phyloP scores from a whole-genome alignment of 2,329 filamentous ascomycete genomes.

The Purpureocillium lavendulum region DNA sequence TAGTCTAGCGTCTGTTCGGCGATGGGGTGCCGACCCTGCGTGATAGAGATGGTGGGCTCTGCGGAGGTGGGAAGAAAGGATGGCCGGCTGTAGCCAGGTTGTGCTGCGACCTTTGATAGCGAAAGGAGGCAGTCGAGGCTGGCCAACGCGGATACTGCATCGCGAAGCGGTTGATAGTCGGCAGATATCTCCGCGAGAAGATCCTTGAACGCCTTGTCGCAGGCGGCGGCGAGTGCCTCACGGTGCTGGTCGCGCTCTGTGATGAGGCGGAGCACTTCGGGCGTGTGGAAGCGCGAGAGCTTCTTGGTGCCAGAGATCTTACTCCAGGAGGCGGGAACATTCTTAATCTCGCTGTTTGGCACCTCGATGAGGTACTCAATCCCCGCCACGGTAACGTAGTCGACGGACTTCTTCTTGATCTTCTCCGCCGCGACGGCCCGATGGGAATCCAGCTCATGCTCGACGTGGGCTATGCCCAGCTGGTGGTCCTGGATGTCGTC shows the following conservation, averaged over 20 bases:
- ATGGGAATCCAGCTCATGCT: constrained; percentile 79
- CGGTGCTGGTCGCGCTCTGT: constrained; percentile 90
- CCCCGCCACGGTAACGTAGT: constrained; percentile 77
- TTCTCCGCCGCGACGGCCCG: constrained; percentile 61
- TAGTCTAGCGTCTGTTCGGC: constrained; percentile 83
- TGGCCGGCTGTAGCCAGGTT: constrained; percentile 83
- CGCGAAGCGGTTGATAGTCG: constrained; percentile 85
- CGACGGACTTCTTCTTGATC: constrained; percentile 60
- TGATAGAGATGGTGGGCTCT: constrained; percentile 54
- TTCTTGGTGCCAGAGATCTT: constrained; percentile 96
- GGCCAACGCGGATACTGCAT: constrained; percentile 78
- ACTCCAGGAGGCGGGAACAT: constrained; percentile 86
- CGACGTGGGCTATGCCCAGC: constrained; percentile 81
- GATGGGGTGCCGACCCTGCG: constrained; percentile 80
- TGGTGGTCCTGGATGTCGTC: constrained; percentile 86
- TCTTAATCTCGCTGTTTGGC: constrained; percentile 70
- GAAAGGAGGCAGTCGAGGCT: constrained; percentile 86
- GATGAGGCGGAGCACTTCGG: constrained; percentile 75
- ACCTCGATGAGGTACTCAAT: constrained; percentile 96
- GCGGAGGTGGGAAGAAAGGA: constrained; percentile 52
- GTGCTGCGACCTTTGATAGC: constrained; percentile 71
- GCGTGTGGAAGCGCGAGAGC: constrained; percentile 86
- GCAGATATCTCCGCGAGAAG: constrained; percentile 66
- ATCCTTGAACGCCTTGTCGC: constrained; percentile 69
- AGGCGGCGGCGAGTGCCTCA: constrained; percentile 85